Percentiles rank a stretch among this genome's conserved stretches.
These are phyloP conservation scores for Cicer yamashitae DNA, from an alignment of 306 rosid species.

Conservation along the genomic window DNA sequence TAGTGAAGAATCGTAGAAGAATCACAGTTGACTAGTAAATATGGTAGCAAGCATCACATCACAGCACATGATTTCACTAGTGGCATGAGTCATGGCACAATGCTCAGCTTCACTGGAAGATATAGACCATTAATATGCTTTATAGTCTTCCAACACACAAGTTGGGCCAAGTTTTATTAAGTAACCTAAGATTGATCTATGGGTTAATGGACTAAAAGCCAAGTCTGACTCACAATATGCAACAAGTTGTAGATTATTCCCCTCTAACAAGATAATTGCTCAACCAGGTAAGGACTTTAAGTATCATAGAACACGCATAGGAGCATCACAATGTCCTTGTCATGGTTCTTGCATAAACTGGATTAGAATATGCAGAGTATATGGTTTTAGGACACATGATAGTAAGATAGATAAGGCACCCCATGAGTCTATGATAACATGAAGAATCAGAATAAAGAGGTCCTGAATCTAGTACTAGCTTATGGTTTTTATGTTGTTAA, in stretches of 20 bases:
- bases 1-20: neutral
- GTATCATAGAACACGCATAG: neutral
- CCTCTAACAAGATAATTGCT: neutral
- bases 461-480: neutral
- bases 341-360: conserved; percentile 5
- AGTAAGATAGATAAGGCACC: neutral
- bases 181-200: neutral
- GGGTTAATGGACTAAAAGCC: neutral
- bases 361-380: neutral
- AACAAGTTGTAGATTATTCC: neutral
- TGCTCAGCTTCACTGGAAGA: neutral
- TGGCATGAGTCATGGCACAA: neutral
- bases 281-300: neutral
- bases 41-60: conserved; percentile 1
- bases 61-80: neutral
- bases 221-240: neutral
- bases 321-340: neutral
- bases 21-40: neutral
- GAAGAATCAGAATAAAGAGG: neutral
- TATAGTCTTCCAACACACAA: neutral
- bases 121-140: neutral
- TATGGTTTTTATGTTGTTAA: neutral
- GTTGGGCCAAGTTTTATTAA: neutral
- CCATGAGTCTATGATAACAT: neutral
- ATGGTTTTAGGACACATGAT: neutral